Percentiles rank a stretch among this genome's conserved stretches.
Conservation (phyloP, 345 rosid genomes). For the Jatropha curcas region DNA sequence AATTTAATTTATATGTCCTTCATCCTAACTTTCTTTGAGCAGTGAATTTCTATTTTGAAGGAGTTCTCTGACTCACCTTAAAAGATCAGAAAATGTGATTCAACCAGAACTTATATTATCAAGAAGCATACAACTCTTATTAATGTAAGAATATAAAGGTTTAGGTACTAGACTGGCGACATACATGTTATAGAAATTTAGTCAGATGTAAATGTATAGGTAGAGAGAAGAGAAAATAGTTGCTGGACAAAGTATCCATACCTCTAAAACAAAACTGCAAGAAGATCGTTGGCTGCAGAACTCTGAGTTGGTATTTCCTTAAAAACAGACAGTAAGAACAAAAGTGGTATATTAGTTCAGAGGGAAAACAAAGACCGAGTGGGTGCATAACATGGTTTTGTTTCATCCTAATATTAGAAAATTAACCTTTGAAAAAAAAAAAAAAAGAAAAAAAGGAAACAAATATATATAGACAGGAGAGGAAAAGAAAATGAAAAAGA, state of each 20-base stretch:
- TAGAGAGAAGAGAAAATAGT: not conserved
- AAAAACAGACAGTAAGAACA: not conserved
- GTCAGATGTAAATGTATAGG: not conserved
- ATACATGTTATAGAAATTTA: no score
- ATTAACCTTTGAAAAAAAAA: no score
- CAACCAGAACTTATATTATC: not conserved
- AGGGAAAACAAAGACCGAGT: no score
- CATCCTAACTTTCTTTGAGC: not conserved
- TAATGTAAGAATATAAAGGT: not conserved
- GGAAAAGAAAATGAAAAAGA: not conserved
- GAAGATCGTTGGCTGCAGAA: slow-evolving; percentile 35
- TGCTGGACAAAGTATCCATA: slow-evolving; percentile 21
- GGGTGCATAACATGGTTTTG: not conserved
- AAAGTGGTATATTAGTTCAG: not conserved
- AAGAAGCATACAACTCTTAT: not conserved
- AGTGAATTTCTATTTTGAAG: not conserved
- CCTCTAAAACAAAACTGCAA: slow-evolving; percentile 57
- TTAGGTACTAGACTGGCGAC: not conserved
- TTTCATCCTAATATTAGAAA: not conserved
- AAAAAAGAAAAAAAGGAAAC: not conserved
- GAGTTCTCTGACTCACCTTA: not conserved
- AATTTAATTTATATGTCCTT: not conserved
- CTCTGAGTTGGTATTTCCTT: slow-evolving; percentile 38
- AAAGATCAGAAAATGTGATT: not conserved
- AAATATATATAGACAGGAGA: not conserved